A percentile compares a stretch with the other conserved stretches of the same genome.
Evolutionary conservation across 208 protist species (phyloP).

Genomic region (Trichomonas tenax): DNA sequence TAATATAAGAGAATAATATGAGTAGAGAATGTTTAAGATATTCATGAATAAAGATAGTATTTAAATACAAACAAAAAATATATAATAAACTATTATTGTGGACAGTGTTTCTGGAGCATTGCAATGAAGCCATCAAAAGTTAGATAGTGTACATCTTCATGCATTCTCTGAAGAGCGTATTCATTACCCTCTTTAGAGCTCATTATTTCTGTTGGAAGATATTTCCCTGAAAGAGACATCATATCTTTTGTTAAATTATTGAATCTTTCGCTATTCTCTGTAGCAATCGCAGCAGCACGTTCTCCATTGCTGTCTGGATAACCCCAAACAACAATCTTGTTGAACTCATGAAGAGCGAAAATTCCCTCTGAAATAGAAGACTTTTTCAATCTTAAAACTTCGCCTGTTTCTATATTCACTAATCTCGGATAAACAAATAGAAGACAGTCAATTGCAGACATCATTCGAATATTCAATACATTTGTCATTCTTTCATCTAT

Average conservation of each 20-base stretch:
- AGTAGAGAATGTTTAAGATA: too few relatives aligned
- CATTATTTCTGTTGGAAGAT: background rate
- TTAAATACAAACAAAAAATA: too few relatives aligned
- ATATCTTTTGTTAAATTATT: background rate
- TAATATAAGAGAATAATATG: too few relatives aligned
- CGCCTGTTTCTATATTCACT: background rate
- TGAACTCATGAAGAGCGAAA: background rate
- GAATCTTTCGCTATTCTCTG: background rate
- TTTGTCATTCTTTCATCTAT: background rate
- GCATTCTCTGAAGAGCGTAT: background rate
- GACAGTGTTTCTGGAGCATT: too few relatives aligned
- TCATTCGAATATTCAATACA: background rate
- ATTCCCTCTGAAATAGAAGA: background rate
- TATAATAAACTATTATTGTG: too few relatives aligned
- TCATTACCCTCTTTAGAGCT: background rate
- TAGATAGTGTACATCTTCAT: background rate
- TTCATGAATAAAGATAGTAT: too few relatives aligned
- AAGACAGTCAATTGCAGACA: background rate
- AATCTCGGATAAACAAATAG: background rate
- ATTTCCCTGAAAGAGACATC: background rate
- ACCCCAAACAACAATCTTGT: background rate
- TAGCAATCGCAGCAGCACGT: background rate
- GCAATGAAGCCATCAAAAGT: too few relatives aligned
- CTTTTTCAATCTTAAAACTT: background rate
- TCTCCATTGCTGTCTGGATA: background rate